These are phyloP conservation scores for Aplosporella prunicola DNA, from an alignment of 2,329 filamentous ascomycete species.

Conservation along the genomic window DNA sequence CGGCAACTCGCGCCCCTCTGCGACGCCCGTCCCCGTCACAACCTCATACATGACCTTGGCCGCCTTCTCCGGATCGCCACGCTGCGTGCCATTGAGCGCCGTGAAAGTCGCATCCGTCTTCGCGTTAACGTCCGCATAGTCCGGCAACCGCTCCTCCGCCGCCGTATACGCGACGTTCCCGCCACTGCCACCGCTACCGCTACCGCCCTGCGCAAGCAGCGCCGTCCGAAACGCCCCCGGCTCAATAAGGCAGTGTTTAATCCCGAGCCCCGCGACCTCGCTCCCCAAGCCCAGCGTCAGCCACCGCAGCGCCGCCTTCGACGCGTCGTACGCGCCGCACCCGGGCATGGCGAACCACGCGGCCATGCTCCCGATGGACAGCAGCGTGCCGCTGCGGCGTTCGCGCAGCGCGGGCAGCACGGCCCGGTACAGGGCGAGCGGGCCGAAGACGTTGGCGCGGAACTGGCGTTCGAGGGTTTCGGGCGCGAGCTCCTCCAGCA, in stretches of 20 bases:
- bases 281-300: too few relatives aligned
- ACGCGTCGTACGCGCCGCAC: constrained; percentile 37
- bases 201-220: background rate
- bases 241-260: background rate
- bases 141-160: constrained; percentile 23
- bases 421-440: constrained; percentile 40
- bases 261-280: background rate
- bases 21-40: constrained; percentile 42
- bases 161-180: background rate
- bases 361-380: constrained; percentile 41
- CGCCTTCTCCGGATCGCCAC: constrained; percentile 48
- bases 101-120: background rate
- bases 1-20: constrained; percentile 11
- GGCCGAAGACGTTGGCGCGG: constrained; percentile 47
- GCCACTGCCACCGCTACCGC: too few relatives aligned
- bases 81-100: constrained; percentile 28
- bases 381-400: constrained; percentile 23
- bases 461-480: too few relatives aligned
- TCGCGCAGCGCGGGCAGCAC: constrained; percentile 39
- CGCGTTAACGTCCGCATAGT: constrained; percentile 31
- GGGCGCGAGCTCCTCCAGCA: background rate
- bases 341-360: constrained; percentile 32
- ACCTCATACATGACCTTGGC: constrained; percentile 45
- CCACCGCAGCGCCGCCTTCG: constrained; percentile 36
- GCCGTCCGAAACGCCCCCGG: constrained; percentile 19